Conservation (phyloP, 2,329 filamentous ascomycete species). For the Paraphaeosphaeria minitans region DNA sequence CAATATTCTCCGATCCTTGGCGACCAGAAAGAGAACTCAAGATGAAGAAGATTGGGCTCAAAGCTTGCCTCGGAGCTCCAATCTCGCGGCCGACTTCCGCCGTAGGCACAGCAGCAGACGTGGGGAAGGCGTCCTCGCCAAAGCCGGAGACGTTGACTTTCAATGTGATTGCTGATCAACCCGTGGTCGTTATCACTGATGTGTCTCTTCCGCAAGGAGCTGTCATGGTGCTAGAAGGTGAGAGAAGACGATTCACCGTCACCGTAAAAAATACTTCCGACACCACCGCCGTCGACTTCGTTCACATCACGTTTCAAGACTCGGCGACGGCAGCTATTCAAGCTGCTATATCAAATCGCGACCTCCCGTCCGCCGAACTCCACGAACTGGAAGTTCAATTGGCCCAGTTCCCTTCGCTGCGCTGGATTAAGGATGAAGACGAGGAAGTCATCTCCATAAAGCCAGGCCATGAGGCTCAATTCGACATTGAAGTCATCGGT, state of each 20-base stretch:
- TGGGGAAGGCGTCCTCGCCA: conserved; percentile 31
- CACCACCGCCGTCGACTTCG: conserved; percentile 75
- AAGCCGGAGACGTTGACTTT: conserved; percentile 59
- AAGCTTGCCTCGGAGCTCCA: conserved; percentile 54
- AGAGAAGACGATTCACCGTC: conserved; percentile 76
- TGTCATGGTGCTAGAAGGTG: conserved; percentile 91
- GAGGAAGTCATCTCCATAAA: conserved; percentile 60
- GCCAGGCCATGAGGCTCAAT: conserved; percentile 70
- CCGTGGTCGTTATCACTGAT: conserved; percentile 74
- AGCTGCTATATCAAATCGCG: conserved; percentile 73
- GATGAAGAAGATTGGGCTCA: conserved; percentile 74
- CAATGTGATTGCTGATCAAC: conserved; percentile 80
- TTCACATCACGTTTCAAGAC: conserved; percentile 88
- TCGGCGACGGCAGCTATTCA: conserved; percentile 81
- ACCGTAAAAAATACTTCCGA: conserved; percentile 78
- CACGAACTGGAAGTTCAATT: conserved; percentile 86
- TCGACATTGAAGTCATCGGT: conserved; percentile 83
- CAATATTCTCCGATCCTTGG: conserved; percentile 81
- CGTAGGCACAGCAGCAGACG: conserved; percentile 30
- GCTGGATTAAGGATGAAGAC: conserved; percentile 57
- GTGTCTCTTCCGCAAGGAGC: conserved; percentile 82
- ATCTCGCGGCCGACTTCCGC: conserved; percentile 48
- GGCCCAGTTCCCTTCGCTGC: conserved; percentile 69
- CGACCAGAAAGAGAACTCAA: conserved; percentile 71
- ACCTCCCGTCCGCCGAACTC: conserved; percentile 76